A percentile compares a stretch with the other conserved stretches of the same genome.
Conservation (phyloP, 192 early-diverging fungal genomes). For the Linnemannia elongata region DNA sequence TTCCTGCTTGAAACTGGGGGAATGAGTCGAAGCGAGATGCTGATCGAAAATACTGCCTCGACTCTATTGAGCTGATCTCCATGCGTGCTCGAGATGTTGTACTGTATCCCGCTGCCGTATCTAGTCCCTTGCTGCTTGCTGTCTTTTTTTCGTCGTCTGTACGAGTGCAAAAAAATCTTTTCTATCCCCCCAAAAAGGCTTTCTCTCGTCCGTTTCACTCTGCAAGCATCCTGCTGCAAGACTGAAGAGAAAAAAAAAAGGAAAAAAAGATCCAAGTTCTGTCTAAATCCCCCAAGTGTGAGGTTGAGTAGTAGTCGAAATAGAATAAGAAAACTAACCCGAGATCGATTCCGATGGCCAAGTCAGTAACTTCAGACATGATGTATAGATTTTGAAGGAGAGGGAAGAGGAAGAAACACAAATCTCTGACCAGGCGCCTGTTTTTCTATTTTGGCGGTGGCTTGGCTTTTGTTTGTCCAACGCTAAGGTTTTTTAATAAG, state of each 20-base stretch:
- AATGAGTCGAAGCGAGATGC: neutral
- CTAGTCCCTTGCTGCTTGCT: neutral
- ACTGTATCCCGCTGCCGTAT: neutral
- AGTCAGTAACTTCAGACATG: constrained; percentile 61
- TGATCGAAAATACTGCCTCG: neutral
- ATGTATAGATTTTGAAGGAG: constrained; percentile 49
- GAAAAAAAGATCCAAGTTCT: neutral
- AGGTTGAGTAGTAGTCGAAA: neutral
- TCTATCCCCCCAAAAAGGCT: neutral
- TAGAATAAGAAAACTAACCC: constrained; percentile 33
- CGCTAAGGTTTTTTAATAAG: neutral
- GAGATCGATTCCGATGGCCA: constrained; percentile 61
- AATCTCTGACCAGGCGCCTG: neutral
- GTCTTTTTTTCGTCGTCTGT: neutral
- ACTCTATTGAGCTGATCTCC: neutral
- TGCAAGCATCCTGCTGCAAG: neutral
- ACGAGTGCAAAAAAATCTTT: neutral
- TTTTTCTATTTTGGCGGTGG: constrained; percentile 12
- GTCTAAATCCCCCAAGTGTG: neutral
- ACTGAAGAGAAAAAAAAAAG: neutral
- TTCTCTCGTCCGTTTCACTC: neutral
- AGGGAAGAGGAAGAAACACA: constrained; percentile 49
- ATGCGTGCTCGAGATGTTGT: neutral
- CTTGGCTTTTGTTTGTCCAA: neutral
- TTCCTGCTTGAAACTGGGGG: neutral